Conservation (phyloP, 1,284 basidiomycete species). For the Rhizoctonia solani region DNA sequence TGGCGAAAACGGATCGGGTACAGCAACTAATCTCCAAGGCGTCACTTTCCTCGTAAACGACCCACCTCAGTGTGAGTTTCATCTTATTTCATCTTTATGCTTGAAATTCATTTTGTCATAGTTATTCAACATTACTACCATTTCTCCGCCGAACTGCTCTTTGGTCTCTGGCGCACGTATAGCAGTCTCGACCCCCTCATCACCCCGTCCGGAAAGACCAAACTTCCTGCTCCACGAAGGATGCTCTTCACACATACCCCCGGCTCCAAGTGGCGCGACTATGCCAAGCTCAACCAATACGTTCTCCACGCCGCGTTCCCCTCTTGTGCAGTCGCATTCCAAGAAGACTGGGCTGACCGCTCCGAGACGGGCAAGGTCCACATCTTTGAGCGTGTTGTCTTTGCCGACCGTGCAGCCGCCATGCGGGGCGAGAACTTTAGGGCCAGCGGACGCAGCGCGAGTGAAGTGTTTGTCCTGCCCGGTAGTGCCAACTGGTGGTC, state of each 20-base stretch:
- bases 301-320: conserved; percentile 52
- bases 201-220: conserved; percentile 62
- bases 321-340: conserved; percentile 55
- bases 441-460: conserved; percentile 73
- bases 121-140: conserved; percentile 82
- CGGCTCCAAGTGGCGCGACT: conserved; percentile 82
- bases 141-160: conserved; percentile 86
- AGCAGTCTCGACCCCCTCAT: conserved; percentile 76
- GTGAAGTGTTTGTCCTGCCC: conserved; percentile 71
- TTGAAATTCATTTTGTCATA: conserved; percentile 22
- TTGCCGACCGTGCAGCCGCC: conserved; percentile 81
- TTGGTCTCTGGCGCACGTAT: conserved; percentile 87
- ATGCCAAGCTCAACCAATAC: conserved; percentile 81
- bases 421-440: conserved; percentile 70
- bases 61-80: conserved; percentile 73
- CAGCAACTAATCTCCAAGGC: conserved; percentile 65
- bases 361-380: conserved; percentile 67
- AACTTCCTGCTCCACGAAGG: conserved; percentile 71
- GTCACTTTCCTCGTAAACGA: conserved; percentile 79
- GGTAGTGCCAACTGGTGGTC: conserved; percentile 58
- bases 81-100: neutral
- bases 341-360: conserved; percentile 59
- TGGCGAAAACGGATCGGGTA: conserved; percentile 50
- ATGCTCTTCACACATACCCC: conserved; percentile 75
- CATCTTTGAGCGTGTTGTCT: conserved; percentile 80